phyloP scores from a whole-genome alignment of 352 stramenopile genomes.

The Albugo laibachii region DNA sequence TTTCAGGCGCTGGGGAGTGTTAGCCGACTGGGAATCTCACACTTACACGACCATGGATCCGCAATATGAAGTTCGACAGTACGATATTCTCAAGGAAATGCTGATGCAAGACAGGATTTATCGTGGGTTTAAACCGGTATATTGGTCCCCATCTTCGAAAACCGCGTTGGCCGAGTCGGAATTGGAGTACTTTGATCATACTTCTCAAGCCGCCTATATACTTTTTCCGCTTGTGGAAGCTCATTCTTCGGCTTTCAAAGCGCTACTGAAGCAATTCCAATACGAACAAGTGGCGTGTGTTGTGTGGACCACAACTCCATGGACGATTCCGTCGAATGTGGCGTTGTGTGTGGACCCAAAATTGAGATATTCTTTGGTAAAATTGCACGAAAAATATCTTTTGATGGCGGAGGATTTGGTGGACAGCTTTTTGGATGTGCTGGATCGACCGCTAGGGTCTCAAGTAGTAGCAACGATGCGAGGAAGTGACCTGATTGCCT shows the following conservation, averaged over 20 bases:
- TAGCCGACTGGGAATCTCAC: slow-evolving; percentile 58
- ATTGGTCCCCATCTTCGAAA: slow-evolving; percentile 93
- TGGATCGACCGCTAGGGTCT: slow-evolving; percentile 11
- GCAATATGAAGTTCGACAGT: slow-evolving; percentile 91
- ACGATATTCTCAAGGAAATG: slow-evolving; percentile 95
- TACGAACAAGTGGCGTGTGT: slow-evolving; percentile 26
- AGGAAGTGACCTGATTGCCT: slow-evolving; percentile 27
- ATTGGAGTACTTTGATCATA: slow-evolving; percentile 95
- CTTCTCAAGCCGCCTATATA: slow-evolving; percentile 92
- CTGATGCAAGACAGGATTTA: slow-evolving; percentile 91
- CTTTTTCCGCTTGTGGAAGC: slow-evolving; percentile 45
- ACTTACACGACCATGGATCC: slow-evolving; percentile 91
- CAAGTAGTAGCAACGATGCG: slow-evolving; percentile 39
- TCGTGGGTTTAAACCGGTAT: slow-evolving; percentile 94
- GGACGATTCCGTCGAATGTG: slow-evolving; percentile 96
- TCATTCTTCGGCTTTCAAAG: slow-evolving; percentile 2
- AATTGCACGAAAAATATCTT: slow-evolving; percentile 17
- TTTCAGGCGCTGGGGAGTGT: slow-evolving; percentile 90
- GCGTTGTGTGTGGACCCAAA: slow-evolving; percentile 91
- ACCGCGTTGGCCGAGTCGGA: slow-evolving; percentile 97
- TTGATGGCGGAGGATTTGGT: slow-evolving; percentile 39
- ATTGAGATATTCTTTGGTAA: slow-evolving; percentile 87
- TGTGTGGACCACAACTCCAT: slow-evolving; percentile 98
- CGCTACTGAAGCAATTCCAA: slow-evolving; percentile 16
- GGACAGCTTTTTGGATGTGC: slow-evolving; percentile 16